Conservation (phyloP, 805 yeast species). For the Wickerhamiella allomyrinae region DNA sequence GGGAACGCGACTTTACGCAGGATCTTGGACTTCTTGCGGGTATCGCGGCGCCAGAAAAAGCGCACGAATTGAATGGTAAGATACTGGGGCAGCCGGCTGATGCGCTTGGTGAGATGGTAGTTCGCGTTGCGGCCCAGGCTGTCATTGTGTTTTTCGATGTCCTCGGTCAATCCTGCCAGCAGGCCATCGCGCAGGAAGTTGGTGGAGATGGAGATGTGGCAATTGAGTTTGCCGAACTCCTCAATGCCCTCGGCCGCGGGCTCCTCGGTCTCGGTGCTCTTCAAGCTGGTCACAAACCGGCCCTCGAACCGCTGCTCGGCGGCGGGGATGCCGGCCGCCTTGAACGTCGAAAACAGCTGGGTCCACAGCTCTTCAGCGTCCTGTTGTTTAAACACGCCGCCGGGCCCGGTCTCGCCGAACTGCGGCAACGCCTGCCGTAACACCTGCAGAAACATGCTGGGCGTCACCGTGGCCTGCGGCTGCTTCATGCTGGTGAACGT, state of each 20-base stretch:
- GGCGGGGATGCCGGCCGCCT: constrained; percentile 24
- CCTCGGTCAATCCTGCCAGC: constrained; percentile 56
- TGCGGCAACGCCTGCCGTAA: constrained; percentile 64
- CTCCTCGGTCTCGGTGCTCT: constrained; percentile 37
- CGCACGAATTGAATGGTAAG: constrained; percentile 86
- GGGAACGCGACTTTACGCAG: constrained; percentile 92
- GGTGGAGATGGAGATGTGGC: constrained; percentile 76
- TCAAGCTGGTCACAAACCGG: constrained; percentile 46
- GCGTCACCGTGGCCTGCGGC: constrained; percentile 37
- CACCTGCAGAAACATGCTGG: constrained; percentile 43
- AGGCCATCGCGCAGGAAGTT: constrained; percentile 84
- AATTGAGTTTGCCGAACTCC: constrained; percentile 58
- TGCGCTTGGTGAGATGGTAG: constrained; percentile 43
- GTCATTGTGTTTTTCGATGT: constrained; percentile 64
- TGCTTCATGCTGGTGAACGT: neutral
- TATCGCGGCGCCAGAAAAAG: constrained; percentile 91
- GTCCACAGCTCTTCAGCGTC: constrained; percentile 97
- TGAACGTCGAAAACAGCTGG: constrained; percentile 46
- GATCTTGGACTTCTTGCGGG: constrained; percentile 81
- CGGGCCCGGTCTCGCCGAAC: constrained; percentile 56
- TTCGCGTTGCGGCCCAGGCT: constrained; percentile 54
- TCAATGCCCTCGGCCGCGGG: constrained; percentile 41
- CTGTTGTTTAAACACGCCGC: constrained; percentile 79
- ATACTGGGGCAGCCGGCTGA: constrained; percentile 72
- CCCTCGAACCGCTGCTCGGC: constrained; percentile 46